Percentiles rank a stretch among this genome's conserved stretches.
phyloP scores from a whole-genome alignment of 2,329 filamentous ascomycete species.

The Fonsecaea pugnacius region DNA sequence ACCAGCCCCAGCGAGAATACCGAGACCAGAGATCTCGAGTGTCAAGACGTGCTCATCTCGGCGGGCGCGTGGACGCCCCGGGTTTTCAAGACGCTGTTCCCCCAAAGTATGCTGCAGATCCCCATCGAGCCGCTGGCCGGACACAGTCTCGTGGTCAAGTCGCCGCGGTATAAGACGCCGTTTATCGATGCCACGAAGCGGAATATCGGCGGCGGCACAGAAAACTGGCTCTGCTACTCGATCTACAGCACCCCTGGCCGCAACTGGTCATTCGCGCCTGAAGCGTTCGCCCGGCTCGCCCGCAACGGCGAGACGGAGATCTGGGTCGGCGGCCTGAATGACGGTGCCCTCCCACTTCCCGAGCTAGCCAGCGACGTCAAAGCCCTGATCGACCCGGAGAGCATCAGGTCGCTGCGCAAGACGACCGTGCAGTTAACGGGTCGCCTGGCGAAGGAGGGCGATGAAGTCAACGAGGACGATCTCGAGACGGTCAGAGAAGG shows the following conservation, averaged over 20 bases:
- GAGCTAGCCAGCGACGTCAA: constrained; percentile 50
- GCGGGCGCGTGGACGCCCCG: constrained; percentile 72
- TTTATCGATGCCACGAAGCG: constrained; percentile 27
- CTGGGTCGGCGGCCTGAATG: constrained; percentile 75
- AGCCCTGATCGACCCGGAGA: constrained; percentile 48
- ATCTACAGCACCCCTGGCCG: constrained; percentile 66
- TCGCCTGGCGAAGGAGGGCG: constrained; percentile 27
- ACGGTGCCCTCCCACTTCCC: constrained; percentile 63
- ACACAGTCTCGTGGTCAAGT: constrained; percentile 70
- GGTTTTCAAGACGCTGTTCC: constrained; percentile 70
- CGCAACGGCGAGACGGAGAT: constrained; percentile 59
- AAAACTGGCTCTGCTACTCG: constrained; percentile 64
- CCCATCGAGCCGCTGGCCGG: constrained; percentile 69
- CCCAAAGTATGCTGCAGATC: constrained; percentile 56
- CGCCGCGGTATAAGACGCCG: constrained; percentile 53
- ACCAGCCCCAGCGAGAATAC: constrained; percentile 41
- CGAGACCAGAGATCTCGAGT: constrained; percentile 60
- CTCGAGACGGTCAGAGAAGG: constrained; percentile 67
- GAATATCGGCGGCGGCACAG: constrained; percentile 39
- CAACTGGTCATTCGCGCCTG: constrained; percentile 64
- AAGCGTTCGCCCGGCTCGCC: constrained; percentile 69
- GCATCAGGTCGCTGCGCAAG: constrained; percentile 43
- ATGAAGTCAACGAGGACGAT: constrained; percentile 51
- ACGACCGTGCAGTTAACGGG: constrained; percentile 45
- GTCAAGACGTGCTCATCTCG: constrained; percentile 67